Evolutionary conservation across 331 rosid species (phyloP).

Genomic region (Stylosanthes scabra): DNA sequence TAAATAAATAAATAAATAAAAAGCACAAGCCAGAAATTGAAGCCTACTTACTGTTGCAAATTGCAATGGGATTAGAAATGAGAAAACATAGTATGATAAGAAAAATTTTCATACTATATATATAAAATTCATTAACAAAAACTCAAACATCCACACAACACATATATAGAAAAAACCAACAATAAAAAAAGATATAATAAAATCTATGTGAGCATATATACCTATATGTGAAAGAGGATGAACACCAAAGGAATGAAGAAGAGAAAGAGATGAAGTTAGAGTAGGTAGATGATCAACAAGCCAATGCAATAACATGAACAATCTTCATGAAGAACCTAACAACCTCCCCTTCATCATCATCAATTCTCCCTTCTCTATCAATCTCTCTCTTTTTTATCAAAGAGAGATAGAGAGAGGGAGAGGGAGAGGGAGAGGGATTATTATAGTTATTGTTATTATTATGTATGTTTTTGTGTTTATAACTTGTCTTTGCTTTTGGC

Average conservation of each 20-base stretch:
- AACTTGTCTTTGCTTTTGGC: slow-evolving; percentile 5
- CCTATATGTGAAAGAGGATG: slow-evolving; percentile 14
- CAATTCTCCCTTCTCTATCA: background rate
- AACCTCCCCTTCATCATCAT: no score
- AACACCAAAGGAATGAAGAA: slow-evolving; percentile 3
- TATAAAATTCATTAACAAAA: no score
- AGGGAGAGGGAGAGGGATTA: slow-evolving; percentile 9
- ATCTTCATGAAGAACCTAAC: slow-evolving; percentile 1
- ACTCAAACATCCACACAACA: background rate
- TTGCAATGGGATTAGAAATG: background rate
- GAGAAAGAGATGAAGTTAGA: slow-evolving; percentile 13
- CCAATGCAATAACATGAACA: background rate
- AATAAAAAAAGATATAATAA: background rate
- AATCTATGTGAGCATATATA: slow-evolving; percentile 4
- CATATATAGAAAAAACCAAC: slow-evolving; percentile 12
- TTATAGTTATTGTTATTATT: no score
- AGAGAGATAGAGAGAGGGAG: background rate
- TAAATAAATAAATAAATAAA: no score
- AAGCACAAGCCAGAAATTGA: background rate
- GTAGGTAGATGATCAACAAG: slow-evolving; percentile 26
- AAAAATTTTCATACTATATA: no score
- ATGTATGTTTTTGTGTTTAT: background rate
- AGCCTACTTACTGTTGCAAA: background rate
- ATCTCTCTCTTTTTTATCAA: background rate
- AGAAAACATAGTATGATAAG: background rate